Evolutionary conservation across 2,329 filamentous ascomycete genomes (phyloP), one percentile per base, ranked within the genome.

Genomic region (Trichoderma sp.): DNA sequence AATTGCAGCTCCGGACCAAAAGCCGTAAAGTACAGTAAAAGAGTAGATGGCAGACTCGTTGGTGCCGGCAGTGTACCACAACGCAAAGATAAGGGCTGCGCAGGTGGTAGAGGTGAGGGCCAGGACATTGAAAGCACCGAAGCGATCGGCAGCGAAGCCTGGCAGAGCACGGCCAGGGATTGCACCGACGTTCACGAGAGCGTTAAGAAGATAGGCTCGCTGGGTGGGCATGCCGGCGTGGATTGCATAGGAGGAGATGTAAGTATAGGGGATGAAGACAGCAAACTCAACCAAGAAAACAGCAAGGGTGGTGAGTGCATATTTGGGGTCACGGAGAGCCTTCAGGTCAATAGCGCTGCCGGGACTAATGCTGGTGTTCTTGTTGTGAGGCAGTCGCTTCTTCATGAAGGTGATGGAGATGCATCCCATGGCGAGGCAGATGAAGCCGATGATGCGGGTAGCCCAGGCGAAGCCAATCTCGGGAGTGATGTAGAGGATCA

Each of bases 41-140:
- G 87, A 81, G 61, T 91, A 83, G 0, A 89, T 81, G 29, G 89
- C 77, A 0, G 83, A 77, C 52, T 83, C 78, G 11, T 77, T 82
- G 4, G 79, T 77, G 1, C 82, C 79, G 1, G 81, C 77, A 1
- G 77, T 89, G 11, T 92, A 83, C 91, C 90, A 93, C 8, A 91
- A 77, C 2, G 85, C 87, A 5, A 87, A 86, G 7, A 89, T 79
- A 68, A 79, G 72, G 5, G 74, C 75, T 0, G 90, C 79, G 21
- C 79, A 76, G 0, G 75, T 63, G 2, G 83, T 75, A 2, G 90
- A 82, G 0, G 88, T 87, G 27, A 85, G 78, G 52, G 92, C 86
- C 81, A 92, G 88, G 53, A 86, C 86, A 73, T 93, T 94, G 80
- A 90, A 93, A 2, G 89, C 85, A 1, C 91, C 91, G 3, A 91